Evolutionary conservation across 2,329 filamentous ascomycete genomes (phyloP), one percentile per base, ranked within the genome.

Genomic region (Ophiocordyceps camponoti-floridani): DNA sequence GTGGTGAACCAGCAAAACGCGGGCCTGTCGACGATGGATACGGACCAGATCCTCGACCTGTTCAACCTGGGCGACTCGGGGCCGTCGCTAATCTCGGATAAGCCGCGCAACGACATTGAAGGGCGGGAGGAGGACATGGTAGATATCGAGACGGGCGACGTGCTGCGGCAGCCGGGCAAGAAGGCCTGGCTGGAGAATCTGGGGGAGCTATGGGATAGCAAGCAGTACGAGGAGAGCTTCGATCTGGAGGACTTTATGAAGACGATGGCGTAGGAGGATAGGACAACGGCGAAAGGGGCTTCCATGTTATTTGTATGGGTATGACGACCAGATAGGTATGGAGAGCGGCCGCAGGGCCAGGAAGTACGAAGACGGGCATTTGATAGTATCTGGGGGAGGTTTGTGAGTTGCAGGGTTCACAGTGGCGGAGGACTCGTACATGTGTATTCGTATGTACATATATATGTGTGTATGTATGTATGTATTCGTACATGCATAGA

Each of bases 1-100:
- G 91, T 98, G 6, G 93, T 98, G 51, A 98, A 98, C 61, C 91
- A 98, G 64, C 91, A 98, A 65, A 98, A 98, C 54, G 89, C 91
- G 1, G 91, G 91, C 1, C 67, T 98, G 2, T 82, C 70, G 43
- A 93, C 87, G 13, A 98, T 98, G 91, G 89, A 96, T 62, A 98
- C 93, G 37, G 91, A 96, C 57, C 88, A 98, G 62, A 94, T 98
- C 48, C 75, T 98, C 3, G 91, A 98, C 56, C 75, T 98, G 42
- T 98, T 98, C 70, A 96, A 83, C 54, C 71, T 98, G 8, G 83
- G 84, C 45, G 86, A 94, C 52, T 73, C 79, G 28, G 82, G 79
- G 40, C 79, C 83, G 4, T 75, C 67, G 37, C 68, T 82, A 7
- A 70, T 81, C 49, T 67, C 73, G 0, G 75, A 79, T 47, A 77